Conservation (phyloP, 371 early-diverging fungal species). For the Mucor lusitanicus region DNA sequence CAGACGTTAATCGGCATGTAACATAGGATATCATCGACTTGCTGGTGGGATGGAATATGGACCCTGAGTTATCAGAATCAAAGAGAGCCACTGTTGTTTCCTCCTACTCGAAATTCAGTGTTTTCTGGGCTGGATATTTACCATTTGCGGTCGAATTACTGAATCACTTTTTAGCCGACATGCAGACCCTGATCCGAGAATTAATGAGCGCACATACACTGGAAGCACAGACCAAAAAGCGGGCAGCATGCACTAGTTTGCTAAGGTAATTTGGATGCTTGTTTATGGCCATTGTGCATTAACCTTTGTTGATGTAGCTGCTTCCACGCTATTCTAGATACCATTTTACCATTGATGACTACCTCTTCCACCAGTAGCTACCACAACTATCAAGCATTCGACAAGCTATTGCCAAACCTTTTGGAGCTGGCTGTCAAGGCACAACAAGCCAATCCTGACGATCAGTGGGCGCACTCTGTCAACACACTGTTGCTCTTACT, state of each 20-base stretch:
- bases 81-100: slow-evolving; percentile 22
- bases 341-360: slow-evolving; percentile 10
- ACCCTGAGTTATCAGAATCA: slow-evolving; percentile 43
- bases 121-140: slow-evolving; percentile 32
- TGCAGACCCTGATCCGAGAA: slow-evolving; percentile 17
- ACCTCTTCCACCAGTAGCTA: not conserved
- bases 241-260: slow-evolving; percentile 25
- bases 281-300: not conserved
- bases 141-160: slow-evolving; percentile 48
- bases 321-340: slow-evolving; percentile 16
- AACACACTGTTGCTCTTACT: slow-evolving; percentile 1
- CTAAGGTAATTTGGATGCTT: slow-evolving; percentile 19
- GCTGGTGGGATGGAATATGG: slow-evolving; percentile 73
- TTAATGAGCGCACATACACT: not conserved
- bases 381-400: slow-evolving; percentile 10
- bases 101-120: slow-evolving; percentile 20
- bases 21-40: slow-evolving; percentile 63
- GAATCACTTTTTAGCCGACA: slow-evolving; percentile 53
- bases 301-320: slow-evolving; percentile 4
- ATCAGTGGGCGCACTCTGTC: slow-evolving; percentile 23
- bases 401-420: slow-evolving; percentile 22
- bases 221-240: slow-evolving; percentile 10
- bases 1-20: not conserved
- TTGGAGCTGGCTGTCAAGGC: slow-evolving; percentile 23
- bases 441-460: slow-evolving; percentile 7